phyloP scores from a whole-genome alignment of 2,329 filamentous ascomycete species.

The Epicoccum nigrum region DNA sequence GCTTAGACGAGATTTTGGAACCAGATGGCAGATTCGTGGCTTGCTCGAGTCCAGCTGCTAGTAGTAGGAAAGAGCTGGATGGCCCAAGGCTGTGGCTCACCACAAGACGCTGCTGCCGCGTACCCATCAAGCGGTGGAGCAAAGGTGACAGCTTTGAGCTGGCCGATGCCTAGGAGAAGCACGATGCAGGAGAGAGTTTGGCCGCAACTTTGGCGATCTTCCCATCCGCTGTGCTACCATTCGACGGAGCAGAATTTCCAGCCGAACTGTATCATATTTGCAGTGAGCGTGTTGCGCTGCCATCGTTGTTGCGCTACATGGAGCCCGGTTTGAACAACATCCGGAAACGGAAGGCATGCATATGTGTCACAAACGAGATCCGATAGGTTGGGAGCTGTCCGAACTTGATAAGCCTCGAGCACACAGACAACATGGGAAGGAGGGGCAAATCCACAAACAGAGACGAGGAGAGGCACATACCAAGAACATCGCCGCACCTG shows the following conservation, averaged over 20 bases:
- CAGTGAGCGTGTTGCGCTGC: slow-evolving; percentile 2
- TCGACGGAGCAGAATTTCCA: slow-evolving; percentile 11
- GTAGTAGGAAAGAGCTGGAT: not conserved
- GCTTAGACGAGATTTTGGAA: not conserved
- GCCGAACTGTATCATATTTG: slow-evolving; percentile 12
- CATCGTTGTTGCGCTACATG: not conserved
- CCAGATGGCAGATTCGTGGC: not conserved
- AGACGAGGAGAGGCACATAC: slow-evolving; percentile 18
- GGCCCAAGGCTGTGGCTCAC: slow-evolving; percentile 1
- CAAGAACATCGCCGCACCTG: too few relatives aligned
- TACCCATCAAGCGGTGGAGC: not conserved
- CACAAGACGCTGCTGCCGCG: not conserved
- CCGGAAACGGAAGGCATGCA: slow-evolving; percentile 17
- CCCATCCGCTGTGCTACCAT: slow-evolving; percentile 14
- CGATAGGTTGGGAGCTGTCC: slow-evolving; percentile 11
- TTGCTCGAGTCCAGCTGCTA: not conserved
- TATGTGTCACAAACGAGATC: slow-evolving; percentile 8
- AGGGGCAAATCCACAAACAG: slow-evolving; percentile 12
- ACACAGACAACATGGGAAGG: slow-evolving; percentile 10
- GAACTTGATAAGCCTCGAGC: slow-evolving; percentile 19
- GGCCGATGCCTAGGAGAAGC: slow-evolving; percentile 3
- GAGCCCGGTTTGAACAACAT: slow-evolving; percentile 4
- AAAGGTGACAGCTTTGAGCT: slow-evolving; percentile 9
- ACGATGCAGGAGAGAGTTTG: slow-evolving; percentile 21
- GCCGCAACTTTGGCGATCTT: slow-evolving; percentile 15